Evolutionary conservation across 2,329 filamentous ascomycete species (phyloP), one percentile per base, ranked within the genome.

Genomic region (Cercospora zeina): DNA sequence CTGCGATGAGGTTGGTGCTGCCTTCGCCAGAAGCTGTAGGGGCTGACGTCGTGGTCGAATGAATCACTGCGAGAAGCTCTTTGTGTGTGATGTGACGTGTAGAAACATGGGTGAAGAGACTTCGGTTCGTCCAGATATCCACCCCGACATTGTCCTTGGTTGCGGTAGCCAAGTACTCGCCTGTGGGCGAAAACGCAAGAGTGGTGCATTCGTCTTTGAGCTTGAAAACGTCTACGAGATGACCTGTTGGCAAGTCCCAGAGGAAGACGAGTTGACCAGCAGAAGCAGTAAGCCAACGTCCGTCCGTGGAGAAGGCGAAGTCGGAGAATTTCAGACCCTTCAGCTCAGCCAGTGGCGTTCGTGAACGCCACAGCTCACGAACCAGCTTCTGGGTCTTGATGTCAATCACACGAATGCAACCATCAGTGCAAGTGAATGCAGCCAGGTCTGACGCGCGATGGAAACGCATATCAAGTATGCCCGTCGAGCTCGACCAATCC

Each of bases 81-180:
- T 85, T 83, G 66, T 96, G 91, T 3, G 89, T 88, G 62, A 99
- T 89, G 69, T 95, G 90, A 19, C 89, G 83, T 0, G 92, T 96
- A 0, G 93, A 88, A 0, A 96, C 87, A 69, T 96, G 92, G 60
- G 88, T 90, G 80, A 96, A 99, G 1, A 97, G 81, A 0, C 89
- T 89, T 72, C 90, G 90, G 77, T 99, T 99, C 21, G 91, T 97
- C 93, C 95, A 99, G 53, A 99, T 85, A 68, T 91, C 88, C n/a
- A 99, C 88, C 11, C 95, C 95, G 1, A 96, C 84, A 66, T 88
- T 87, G 61, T 89, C 89, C 58, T 91, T 86, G 58, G 92, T 87
- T 0, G 92, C 89, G 3, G 93, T 95, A 3, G 95, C 95, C n/a
- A 99, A 83, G 70, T 92, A 97, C 72, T 99, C 95, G 13, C 93